Evolutionary conservation across 164 flowering plant species (phyloP).

Genomic region (Vitis riparia): DNA sequence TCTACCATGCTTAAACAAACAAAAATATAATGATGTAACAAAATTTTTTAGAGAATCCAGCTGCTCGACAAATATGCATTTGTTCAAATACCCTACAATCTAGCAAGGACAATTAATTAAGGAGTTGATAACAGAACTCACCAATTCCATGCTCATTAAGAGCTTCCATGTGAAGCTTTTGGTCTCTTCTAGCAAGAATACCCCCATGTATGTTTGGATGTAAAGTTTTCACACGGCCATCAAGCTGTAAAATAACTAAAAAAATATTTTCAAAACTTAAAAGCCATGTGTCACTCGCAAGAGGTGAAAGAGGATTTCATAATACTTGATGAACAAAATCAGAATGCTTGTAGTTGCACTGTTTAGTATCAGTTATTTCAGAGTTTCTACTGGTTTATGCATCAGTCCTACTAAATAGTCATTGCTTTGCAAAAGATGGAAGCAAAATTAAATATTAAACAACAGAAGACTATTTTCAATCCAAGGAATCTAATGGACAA

Average conservation of each 20-base stretch:
- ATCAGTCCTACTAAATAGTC: too few relatives aligned
- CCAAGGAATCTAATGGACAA: too few relatives aligned
- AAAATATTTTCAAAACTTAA: not conserved
- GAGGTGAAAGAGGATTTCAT: too few relatives aligned
- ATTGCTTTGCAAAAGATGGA: too few relatives aligned
- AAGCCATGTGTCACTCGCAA: too few relatives aligned
- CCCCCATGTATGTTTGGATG: constrained; percentile 97
- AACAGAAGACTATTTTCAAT: too few relatives aligned
- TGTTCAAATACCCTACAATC: not conserved
- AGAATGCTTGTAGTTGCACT: too few relatives aligned
- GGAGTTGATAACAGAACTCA: constrained; percentile 25
- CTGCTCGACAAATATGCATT: not conserved
- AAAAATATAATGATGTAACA: not conserved
- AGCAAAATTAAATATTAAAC: too few relatives aligned
- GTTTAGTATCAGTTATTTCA: too few relatives aligned
- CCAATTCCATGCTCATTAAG: constrained; percentile 85
- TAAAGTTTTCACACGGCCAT: constrained; percentile 97
- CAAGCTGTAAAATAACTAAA: constrained; percentile 60
- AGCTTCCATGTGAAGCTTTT: constrained; percentile 85
- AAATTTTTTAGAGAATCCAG: not conserved
- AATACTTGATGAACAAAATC: too few relatives aligned
- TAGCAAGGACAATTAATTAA: not conserved
- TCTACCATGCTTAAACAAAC: too few relatives aligned
- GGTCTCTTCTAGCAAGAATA: constrained; percentile 96
- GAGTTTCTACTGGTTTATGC: too few relatives aligned